Evolutionary conservation across 2,329 filamentous ascomycete species (phyloP).

Genomic region (Cryphonectria japonica): DNA sequence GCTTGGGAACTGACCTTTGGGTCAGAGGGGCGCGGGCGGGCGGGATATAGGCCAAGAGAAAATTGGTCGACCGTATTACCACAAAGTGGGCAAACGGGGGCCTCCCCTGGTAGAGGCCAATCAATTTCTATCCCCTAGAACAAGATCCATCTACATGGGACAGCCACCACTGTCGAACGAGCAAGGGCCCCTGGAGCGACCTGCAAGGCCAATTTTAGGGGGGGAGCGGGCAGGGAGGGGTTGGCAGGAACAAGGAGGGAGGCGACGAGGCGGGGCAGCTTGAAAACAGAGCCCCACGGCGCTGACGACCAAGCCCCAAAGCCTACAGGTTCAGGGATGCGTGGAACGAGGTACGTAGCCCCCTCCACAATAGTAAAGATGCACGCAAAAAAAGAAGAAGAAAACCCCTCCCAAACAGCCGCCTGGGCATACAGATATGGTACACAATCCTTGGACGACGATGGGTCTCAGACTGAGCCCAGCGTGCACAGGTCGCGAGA

Average conservation of each 20-base stretch:
- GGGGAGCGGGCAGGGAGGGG: background rate
- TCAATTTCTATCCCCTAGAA: constrained; percentile 12
- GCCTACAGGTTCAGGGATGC: background rate
- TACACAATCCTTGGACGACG: background rate
- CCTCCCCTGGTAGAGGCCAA: constrained; percentile 19
- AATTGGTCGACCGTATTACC: constrained; percentile 17
- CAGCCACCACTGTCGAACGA: constrained; percentile 5
- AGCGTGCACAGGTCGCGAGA: background rate
- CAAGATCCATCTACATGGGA: constrained; percentile 21
- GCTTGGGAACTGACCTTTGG: constrained; percentile 14
- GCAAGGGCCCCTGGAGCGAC: background rate
- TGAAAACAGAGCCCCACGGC: constrained; percentile 9
- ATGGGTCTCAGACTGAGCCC: background rate
- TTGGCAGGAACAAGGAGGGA: constrained; percentile 5
- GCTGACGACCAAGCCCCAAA: constrained; percentile 1
- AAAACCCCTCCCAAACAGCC: background rate
- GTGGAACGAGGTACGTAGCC: background rate
- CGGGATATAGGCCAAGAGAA: constrained; percentile 16
- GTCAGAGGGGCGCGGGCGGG: background rate
- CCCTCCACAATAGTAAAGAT: background rate
- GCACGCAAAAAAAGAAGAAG: background rate
- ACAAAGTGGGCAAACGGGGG: constrained; percentile 17
- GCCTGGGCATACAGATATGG: background rate
- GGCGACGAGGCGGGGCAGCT: background rate
- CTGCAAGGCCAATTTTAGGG: constrained; percentile 1